Percentiles rank a stretch among this genome's conserved stretches.
Evolutionary conservation across 352 stramenopile genomes (phyloP).

Genomic region (Phytophthora ohioensis): DNA sequence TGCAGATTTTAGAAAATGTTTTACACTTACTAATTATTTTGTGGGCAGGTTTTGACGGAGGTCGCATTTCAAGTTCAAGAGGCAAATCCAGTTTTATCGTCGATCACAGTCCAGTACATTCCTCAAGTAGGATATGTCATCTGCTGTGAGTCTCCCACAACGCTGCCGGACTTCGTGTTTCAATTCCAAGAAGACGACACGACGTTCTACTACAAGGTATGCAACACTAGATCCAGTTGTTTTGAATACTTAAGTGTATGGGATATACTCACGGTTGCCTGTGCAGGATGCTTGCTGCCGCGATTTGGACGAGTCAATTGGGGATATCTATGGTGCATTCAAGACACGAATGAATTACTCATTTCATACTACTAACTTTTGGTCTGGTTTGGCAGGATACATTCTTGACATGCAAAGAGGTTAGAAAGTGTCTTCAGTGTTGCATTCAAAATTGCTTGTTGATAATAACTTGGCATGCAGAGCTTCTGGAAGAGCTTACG

Average conservation of each 20-base stretch:
- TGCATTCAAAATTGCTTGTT: background rate
- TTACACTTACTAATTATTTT: conserved; percentile 7
- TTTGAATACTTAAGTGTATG: background rate
- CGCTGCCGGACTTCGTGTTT: conserved; percentile 81
- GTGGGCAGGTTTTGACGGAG: conserved; percentile 76
- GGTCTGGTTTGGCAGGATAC: conserved; percentile 51
- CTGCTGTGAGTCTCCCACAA: conserved; percentile 74
- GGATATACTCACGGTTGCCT: background rate
- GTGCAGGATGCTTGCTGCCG: conserved; percentile 76
- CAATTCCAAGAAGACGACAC: conserved; percentile 90
- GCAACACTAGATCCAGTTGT: background rate
- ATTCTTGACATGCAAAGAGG: conserved; percentile 86
- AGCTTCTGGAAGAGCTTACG: conserved; percentile 80
- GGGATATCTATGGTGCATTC: conserved; percentile 79
- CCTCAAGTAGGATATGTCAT: conserved; percentile 90
- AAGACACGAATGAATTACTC: background rate
- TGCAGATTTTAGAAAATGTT: background rate
- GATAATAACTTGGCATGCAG: conserved; percentile 34
- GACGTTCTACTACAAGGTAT: conserved; percentile 90
- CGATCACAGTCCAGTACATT: conserved; percentile 88
- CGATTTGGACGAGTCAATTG: conserved; percentile 82
- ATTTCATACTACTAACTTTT: conserved; percentile 2
- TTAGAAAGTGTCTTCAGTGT: conserved; percentile 26
- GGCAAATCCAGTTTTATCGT: conserved; percentile 68
- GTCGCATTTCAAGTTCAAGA: conserved; percentile 87